Conservation (phyloP, 1,284 basidiomycete species). For the Schizophyllum commune region DNA sequence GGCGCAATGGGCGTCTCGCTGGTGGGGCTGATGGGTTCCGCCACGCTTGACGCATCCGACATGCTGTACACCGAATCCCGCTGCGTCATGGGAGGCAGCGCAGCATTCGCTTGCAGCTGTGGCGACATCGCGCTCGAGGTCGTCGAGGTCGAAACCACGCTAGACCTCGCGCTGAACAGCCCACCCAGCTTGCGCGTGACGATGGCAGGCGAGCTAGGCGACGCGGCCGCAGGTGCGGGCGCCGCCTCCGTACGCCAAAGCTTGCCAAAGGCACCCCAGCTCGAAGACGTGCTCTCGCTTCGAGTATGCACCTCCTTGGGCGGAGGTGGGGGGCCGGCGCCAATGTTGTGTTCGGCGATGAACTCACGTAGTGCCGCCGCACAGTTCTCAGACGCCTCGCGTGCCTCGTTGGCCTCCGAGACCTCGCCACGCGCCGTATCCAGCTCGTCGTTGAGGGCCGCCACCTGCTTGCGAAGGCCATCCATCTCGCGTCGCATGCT, state of each 20-base stretch:
- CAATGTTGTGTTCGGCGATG: slow-evolving; percentile 68
- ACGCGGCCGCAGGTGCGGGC: slow-evolving; percentile 13
- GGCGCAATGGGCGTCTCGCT: slow-evolving; percentile 28
- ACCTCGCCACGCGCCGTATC: slow-evolving; percentile 61
- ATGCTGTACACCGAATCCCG: slow-evolving; percentile 37
- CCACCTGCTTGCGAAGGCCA: slow-evolving; percentile 55
- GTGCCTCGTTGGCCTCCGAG: slow-evolving; percentile 72
- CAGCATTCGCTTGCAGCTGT: slow-evolving; percentile 25
- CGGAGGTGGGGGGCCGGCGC: slow-evolving; percentile 45
- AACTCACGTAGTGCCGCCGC: slow-evolving; percentile 78
- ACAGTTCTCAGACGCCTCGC: slow-evolving; percentile 82
- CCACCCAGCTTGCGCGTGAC: slow-evolving; percentile 53
- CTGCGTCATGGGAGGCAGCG: slow-evolving; percentile 19
- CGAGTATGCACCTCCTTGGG: slow-evolving; percentile 39
- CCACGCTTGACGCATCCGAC: slow-evolving; percentile 48
- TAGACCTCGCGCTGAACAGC: slow-evolving; percentile 54
- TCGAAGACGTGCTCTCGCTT: slow-evolving; percentile 30
- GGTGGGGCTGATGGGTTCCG: slow-evolving; percentile 48
- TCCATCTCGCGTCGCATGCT: slow-evolving; percentile 36
- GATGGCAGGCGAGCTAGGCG: slow-evolving; percentile 12
- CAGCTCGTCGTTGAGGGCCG: slow-evolving; percentile 48
- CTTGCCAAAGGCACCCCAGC: slow-evolving; percentile 53
- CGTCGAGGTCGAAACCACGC: slow-evolving; percentile 36
- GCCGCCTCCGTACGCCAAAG: slow-evolving; percentile 46
- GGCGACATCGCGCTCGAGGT: slow-evolving; percentile 17